These are phyloP conservation scores for Massarina eburnea DNA, from an alignment of 2,329 filamentous ascomycete genomes.

Conservation along the genomic window DNA sequence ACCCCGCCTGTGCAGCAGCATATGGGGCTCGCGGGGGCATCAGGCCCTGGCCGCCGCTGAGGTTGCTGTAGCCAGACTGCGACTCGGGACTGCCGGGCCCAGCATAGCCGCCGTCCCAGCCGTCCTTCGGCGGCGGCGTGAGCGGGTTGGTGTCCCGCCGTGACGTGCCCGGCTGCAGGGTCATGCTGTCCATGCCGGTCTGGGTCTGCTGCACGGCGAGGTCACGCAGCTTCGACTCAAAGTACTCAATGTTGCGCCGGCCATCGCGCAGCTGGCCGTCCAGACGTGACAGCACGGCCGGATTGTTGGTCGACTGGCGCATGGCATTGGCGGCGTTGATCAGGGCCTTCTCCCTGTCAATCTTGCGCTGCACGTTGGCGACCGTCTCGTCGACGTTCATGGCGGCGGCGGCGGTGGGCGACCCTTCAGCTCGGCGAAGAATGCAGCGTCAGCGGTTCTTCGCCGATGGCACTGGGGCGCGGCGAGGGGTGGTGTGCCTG, in stretches of 20 bases:
- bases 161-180: constrained; percentile 54
- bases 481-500: constrained; percentile 26
- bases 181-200: constrained; percentile 68
- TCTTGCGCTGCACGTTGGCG: constrained; percentile 90
- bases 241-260: constrained; percentile 89
- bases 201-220: constrained; percentile 79
- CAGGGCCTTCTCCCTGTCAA: constrained; percentile 93
- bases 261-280: constrained; percentile 95
- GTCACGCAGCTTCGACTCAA: constrained; percentile 88
- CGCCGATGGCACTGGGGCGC: constrained; percentile 28
- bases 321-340: constrained; percentile 93
- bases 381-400: constrained; percentile 66
- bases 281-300: constrained; percentile 83
- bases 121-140: constrained; percentile 73
- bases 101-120: constrained; percentile 62
- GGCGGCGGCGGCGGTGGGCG: constrained; percentile 37
- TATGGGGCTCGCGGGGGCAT: constrained; percentile 83
- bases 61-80: constrained; percentile 58
- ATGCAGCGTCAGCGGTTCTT: constrained; percentile 24
- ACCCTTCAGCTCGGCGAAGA: constrained; percentile 27
- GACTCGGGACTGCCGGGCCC: too few relatives aligned
- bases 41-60: constrained; percentile 68
- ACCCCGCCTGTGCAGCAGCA: constrained; percentile 66
- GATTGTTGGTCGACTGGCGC: constrained; percentile 94
- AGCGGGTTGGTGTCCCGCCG: constrained; percentile 41